phyloP scores from a whole-genome alignment of 805 yeast species.

The Ogataea nitratoaversa region DNA sequence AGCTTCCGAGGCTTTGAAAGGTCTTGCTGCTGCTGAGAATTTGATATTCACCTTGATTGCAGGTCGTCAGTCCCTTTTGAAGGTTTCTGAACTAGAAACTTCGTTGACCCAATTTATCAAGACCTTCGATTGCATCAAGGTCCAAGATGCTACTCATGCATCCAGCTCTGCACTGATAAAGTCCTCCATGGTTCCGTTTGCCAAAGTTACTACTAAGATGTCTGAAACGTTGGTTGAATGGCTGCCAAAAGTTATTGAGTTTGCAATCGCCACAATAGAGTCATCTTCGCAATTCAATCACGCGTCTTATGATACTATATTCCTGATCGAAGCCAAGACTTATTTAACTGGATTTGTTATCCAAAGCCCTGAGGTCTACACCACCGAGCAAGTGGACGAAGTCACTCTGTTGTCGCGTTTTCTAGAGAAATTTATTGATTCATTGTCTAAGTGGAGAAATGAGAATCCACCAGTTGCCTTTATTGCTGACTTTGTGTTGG shows the following conservation, averaged over 20 bases:
- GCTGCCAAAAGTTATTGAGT: constrained; percentile 37
- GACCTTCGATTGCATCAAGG: constrained; percentile 1
- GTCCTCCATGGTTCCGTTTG: constrained; percentile 2
- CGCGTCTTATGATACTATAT: constrained; percentile 2
- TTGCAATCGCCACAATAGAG: constrained; percentile 22
- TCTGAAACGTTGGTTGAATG: constrained; percentile 18
- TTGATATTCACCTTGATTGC: constrained; percentile 54
- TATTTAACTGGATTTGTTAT: constrained; percentile 14
- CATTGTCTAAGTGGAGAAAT: constrained; percentile 34
- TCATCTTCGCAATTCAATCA: constrained; percentile 9
- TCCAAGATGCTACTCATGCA: not conserved
- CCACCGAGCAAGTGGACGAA: constrained; percentile 9
- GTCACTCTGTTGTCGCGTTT: constrained; percentile 23
- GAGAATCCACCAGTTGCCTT: constrained; percentile 35
- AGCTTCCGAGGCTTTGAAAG: constrained; percentile 65
- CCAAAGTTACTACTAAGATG: not conserved
- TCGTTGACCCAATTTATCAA: constrained; percentile 6
- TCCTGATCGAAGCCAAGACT: constrained; percentile 25
- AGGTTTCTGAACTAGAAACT: constrained; percentile 21
- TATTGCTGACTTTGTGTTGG: constrained; percentile 42
- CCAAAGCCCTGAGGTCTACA: constrained; percentile 8
- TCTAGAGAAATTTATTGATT: constrained; percentile 21
- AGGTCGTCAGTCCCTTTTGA: constrained; percentile 43
- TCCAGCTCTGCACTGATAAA: not conserved
- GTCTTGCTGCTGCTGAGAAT: constrained; percentile 73